phyloP scores from a whole-genome alignment of 176 grass and related monocot genomes.

The Eleusine indica region DNA sequence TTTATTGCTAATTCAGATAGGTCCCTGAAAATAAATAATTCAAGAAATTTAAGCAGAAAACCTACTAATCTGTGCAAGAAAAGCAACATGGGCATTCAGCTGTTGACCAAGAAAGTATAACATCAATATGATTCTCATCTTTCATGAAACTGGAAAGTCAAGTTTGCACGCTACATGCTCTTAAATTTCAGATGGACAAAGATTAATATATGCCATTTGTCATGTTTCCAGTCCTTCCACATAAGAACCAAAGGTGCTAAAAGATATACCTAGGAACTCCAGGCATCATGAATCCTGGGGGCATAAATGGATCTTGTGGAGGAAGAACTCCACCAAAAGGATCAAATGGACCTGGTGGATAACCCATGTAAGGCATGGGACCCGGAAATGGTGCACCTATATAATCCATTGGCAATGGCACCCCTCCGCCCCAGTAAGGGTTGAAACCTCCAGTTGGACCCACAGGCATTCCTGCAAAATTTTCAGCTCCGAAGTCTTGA shows the following conservation, averaged over 20 bases:
- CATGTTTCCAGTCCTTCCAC: slow-evolving; percentile 18
- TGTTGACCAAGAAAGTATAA: slow-evolving; percentile 19
- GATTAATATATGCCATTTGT: slow-evolving; percentile 11
- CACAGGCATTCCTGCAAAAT: slow-evolving; percentile 84
- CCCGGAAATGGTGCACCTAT: slow-evolving; percentile 72
- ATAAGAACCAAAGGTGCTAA: slow-evolving; percentile 27
- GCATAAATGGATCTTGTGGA: slow-evolving; percentile 83
- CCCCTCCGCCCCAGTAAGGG: slow-evolving; percentile 71
- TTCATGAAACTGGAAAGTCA: slow-evolving; percentile 23
- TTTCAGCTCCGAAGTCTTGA: slow-evolving; percentile 76
- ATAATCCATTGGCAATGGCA: slow-evolving; percentile 86
- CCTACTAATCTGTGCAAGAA: slow-evolving; percentile 15
- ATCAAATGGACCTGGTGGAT: slow-evolving; percentile 76
- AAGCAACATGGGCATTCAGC: background rate
- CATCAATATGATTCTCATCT: slow-evolving; percentile 12
- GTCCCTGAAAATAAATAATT: slow-evolving; percentile 65
- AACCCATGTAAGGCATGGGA: slow-evolving; percentile 84
- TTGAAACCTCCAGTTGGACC: slow-evolving; percentile 72
- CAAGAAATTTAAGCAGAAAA: slow-evolving; percentile 33
- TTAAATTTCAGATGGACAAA: slow-evolving; percentile 26
- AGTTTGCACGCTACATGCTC: slow-evolving; percentile 12
- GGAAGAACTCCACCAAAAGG: slow-evolving; percentile 70
- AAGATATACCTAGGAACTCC: slow-evolving; percentile 72
- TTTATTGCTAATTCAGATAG: slow-evolving; percentile 83
- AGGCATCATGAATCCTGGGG: slow-evolving; percentile 86